Percentiles rank a stretch among this genome's conserved stretches.
Evolutionary conservation across 2,329 filamentous ascomycete species (phyloP).

Genomic region (Penicillium brasilianum): DNA sequence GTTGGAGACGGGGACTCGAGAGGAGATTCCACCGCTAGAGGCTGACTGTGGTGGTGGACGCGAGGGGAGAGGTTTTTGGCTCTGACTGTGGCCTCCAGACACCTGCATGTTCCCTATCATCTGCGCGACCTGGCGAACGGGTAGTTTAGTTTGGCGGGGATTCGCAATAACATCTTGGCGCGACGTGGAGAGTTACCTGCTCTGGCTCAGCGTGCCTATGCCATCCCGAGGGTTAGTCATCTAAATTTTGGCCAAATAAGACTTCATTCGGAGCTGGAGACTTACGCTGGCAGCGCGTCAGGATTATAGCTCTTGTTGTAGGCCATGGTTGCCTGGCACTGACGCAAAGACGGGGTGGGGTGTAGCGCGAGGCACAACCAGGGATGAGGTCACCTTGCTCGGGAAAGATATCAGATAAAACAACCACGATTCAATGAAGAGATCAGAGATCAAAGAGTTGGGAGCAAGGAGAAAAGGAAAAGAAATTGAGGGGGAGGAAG

Average conservation of each 20-base stretch:
- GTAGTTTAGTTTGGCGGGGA: conserved; percentile 9
- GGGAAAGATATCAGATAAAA: neutral
- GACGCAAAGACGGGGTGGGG: conserved; percentile 35
- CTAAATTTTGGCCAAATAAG: too few relatives aligned
- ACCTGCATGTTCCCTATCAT: conserved; percentile 47
- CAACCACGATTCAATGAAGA: neutral
- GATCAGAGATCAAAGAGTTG: conserved; percentile 10
- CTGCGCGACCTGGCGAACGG: conserved; percentile 48
- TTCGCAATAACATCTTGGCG: neutral
- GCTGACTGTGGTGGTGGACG: conserved; percentile 33
- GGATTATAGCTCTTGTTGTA: conserved; percentile 94
- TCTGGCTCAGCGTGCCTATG: conserved; percentile 76
- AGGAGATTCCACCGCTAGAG: conserved; percentile 30
- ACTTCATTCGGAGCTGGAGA: neutral
- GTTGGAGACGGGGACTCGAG: conserved; percentile 35
- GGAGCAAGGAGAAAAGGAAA: conserved; percentile 5
- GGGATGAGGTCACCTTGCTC: conserved; percentile 10
- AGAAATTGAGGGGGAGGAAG: neutral
- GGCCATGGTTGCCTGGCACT: conserved; percentile 67
- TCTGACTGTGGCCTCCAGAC: conserved; percentile 24
- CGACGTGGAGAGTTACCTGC: conserved; percentile 53
- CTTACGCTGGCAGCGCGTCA: conserved; percentile 90
- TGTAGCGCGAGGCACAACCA: conserved; percentile 6
- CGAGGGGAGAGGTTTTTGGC: conserved; percentile 34
- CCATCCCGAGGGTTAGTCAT: conserved; percentile 24